phyloP scores from a whole-genome alignment of 495 filamentous ascomycete species.

The Penicillium parvum region DNA sequence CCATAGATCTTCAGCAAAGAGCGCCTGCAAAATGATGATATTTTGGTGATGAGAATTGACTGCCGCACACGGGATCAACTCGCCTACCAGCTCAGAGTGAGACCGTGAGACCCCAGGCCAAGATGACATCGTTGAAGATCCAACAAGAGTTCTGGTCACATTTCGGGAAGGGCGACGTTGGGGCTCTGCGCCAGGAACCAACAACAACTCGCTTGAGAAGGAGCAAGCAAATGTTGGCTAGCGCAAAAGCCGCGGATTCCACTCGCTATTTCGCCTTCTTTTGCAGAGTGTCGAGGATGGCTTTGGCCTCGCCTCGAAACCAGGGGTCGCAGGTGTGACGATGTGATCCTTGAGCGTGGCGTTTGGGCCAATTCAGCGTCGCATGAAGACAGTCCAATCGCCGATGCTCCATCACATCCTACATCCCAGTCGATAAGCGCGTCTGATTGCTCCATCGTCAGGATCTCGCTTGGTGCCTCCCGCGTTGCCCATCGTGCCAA shows the following conservation, averaged over 20 bases:
- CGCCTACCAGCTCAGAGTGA: constrained; percentile 3
- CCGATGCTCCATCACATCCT: not conserved
- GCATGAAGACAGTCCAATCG: constrained; percentile 11
- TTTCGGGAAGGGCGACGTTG: not conserved
- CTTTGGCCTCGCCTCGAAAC: too few species aligned
- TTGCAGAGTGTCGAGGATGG: too few species aligned
- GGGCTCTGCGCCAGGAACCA: not conserved
- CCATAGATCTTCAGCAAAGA: not conserved
- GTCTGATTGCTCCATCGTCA: not conserved
- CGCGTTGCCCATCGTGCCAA: too few species aligned
- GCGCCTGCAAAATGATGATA: constrained; percentile 4
- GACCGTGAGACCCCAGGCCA: constrained; percentile 3
- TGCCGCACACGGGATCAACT: not conserved
- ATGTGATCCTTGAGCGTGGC: too few species aligned
- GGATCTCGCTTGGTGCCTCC: not conserved
- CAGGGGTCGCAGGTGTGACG: too few species aligned
- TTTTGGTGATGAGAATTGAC: not conserved
- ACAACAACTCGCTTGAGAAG: not conserved
- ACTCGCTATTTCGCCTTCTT: too few species aligned
- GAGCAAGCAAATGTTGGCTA: constrained; percentile 1
- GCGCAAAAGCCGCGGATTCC: too few species aligned
- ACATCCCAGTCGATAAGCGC: constrained; percentile 5
- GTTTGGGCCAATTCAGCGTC: too few species aligned
- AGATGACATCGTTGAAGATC: constrained; percentile 8
- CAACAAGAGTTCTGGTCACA: not conserved